Percentiles rank a stretch among this genome's conserved stretches.
Evolutionary conservation across 768 basidiomycete species (phyloP).

Genomic region (Cystofilobasidium bisporidii): DNA sequence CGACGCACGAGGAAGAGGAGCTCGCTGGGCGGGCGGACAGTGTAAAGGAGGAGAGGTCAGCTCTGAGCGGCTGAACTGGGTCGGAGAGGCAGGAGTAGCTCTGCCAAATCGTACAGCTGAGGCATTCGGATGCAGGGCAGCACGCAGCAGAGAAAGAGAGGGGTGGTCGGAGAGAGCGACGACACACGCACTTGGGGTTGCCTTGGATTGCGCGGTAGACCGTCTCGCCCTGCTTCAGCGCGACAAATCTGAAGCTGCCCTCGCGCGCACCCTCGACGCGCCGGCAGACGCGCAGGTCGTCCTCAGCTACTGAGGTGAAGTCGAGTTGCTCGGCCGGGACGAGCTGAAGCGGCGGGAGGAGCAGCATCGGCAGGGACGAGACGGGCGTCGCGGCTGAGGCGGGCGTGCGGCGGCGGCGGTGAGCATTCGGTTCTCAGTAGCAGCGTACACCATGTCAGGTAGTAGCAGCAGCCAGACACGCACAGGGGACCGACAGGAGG

Average conservation of each 20-base stretch:
- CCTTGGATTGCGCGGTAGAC: background rate
- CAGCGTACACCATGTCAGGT: no score
- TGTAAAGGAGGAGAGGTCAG: background rate
- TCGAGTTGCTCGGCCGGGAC: background rate
- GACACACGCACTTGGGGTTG: background rate
- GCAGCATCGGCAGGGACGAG: background rate
- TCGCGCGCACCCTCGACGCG: background rate
- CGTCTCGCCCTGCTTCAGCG: background rate
- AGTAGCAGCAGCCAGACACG: no score
- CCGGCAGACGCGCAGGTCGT: background rate
- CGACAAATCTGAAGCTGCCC: background rate
- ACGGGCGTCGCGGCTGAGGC: constrained; percentile 5
- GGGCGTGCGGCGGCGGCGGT: no score
- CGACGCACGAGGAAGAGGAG: background rate
- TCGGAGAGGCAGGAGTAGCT: background rate
- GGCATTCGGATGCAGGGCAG: background rate
- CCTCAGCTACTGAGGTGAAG: background rate
- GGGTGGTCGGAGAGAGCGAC: background rate
- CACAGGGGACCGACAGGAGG: background rate
- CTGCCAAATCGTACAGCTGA: no score
- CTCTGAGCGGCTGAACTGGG: background rate
- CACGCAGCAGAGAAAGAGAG: background rate
- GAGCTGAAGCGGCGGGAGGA: background rate
- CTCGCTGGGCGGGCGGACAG: background rate
- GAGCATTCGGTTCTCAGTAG: no score